Base-by-base conservation (phyloP, 2,329 filamentous ascomycete genomes). In the Trichophyton verrucosum region DNA sequence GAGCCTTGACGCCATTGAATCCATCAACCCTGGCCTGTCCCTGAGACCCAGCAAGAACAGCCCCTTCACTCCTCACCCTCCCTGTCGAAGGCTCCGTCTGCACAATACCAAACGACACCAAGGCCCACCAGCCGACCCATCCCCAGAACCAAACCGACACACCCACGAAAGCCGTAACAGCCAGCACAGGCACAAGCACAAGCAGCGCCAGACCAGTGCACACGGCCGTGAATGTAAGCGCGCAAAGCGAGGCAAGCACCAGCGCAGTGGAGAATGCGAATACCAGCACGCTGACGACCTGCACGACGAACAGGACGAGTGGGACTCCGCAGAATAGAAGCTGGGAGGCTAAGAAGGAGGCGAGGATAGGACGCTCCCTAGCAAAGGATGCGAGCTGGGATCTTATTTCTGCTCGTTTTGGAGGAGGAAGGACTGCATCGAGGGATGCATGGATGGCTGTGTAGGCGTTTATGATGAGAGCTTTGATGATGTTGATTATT, bases 321-420 rank as follows among this genome's bases (percentile, higher is more conserved):
- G 89, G 89, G 13, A 88, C 72, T 61, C 84, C 80, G 13, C 84
- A 84, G 64, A 91, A 79, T 62, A 84, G 71, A 61, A 86, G 67
- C 70, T 91, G 88, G 33, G 81, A 76, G 53, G 82, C 73, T 61
- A 90, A 70, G 71, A 94, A 89, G 62, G 84, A 82, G 60, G 87
- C 84, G 49, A 91, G 75, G 64, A 89, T 76, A 1, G 89, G 89
- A 61, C 86, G 85, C 57, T 80, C 76, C 4, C 79, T 73, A 15
- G 85, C 83, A 68, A 88, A 86, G 3, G 75, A 70, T 40, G 78
- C 75, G 30, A 82, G 72, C 51, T 75, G 77, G 15, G 80, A 75
- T 66, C 84, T 79, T 47, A 82, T 77, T 61, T 78, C 77, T 64
- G 83, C 78, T 57, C 87, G 81, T 62, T 81, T 81, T 40, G 82